A percentile compares a stretch with the other conserved stretches of the same genome.
phyloP scores from a whole-genome alignment of 1,284 basidiomycete species.

The Trichosporon sp. region DNA sequence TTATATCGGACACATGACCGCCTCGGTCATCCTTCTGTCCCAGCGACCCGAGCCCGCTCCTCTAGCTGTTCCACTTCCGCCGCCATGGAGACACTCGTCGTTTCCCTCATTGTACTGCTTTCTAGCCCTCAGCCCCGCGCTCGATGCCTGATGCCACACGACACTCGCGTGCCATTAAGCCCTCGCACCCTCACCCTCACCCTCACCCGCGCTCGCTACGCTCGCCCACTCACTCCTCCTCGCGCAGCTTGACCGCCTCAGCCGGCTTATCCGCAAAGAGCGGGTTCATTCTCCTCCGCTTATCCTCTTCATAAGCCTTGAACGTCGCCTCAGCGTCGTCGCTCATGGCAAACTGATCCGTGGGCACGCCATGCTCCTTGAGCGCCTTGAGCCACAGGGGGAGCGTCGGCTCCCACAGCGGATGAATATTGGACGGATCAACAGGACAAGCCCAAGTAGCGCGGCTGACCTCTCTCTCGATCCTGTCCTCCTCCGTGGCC shows the following conservation, averaged over 20 bases:
- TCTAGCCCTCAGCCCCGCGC: no score
- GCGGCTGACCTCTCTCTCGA: slow-evolving; percentile 28
- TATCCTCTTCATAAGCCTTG: slow-evolving; percentile 41
- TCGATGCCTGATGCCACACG: no score
- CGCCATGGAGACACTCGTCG: no score
- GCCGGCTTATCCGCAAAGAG: slow-evolving; percentile 5
- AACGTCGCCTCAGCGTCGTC: slow-evolving; percentile 41
- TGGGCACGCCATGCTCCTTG: slow-evolving; percentile 25
- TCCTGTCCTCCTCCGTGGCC: not conserved
- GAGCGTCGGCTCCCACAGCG: slow-evolving; percentile 43
- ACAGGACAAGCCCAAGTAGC: slow-evolving; percentile 37
- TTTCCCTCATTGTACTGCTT: no score
- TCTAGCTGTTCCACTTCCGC: no score
- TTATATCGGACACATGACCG: no score
- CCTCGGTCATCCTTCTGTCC: no score
- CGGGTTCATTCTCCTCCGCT: slow-evolving; percentile 25
- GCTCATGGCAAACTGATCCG: slow-evolving; percentile 25
- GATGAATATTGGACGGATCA: slow-evolving; percentile 43
- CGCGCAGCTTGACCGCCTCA: slow-evolving; percentile 27
- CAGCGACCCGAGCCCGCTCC: no score
- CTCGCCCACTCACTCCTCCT: slow-evolving; percentile 20
- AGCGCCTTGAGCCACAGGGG: slow-evolving; percentile 40
- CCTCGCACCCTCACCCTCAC: not conserved
- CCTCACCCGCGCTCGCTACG: not conserved
- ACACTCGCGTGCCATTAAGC: not conserved